phyloP scores from a whole-genome alignment of 2,329 filamentous ascomycete species.

The Samsoniella hepiali region DNA sequence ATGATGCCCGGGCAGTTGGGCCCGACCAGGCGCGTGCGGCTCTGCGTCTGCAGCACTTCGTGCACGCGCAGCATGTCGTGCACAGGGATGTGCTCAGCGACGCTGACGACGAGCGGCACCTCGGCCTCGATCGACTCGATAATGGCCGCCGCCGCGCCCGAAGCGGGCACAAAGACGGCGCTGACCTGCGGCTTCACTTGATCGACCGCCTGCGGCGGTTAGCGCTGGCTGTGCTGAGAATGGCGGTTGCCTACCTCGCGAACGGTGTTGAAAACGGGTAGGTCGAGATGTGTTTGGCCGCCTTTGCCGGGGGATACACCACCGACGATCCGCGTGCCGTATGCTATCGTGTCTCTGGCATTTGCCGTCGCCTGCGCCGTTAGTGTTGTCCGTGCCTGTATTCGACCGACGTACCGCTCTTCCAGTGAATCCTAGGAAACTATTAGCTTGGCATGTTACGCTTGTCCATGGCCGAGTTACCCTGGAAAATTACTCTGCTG shows the following conservation, averaged over 20 bases:
- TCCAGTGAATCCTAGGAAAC: slow-evolving; percentile 35
- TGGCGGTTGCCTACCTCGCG: slow-evolving; percentile 26
- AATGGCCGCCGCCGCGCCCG: slow-evolving; percentile 63
- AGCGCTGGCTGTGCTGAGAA: background rate
- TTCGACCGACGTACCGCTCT: slow-evolving; percentile 29
- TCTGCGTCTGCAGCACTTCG: slow-evolving; percentile 68
- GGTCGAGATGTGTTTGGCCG: slow-evolving; percentile 30
- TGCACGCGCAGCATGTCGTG: slow-evolving; percentile 72
- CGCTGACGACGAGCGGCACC: slow-evolving; percentile 72
- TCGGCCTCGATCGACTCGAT: slow-evolving; percentile 75
- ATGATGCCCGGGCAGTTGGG: slow-evolving; percentile 83
- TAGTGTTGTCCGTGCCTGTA: background rate
- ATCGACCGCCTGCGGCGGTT: slow-evolving; percentile 31
- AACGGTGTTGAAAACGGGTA: slow-evolving; percentile 37
- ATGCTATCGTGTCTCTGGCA: slow-evolving; percentile 37
- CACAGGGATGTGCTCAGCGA: slow-evolving; percentile 75
- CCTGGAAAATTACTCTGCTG: slow-evolving; percentile 38
- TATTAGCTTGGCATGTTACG: background rate
- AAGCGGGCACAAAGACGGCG: slow-evolving; percentile 70
- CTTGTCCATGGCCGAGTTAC: slow-evolving; percentile 15
- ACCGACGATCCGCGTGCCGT: slow-evolving; percentile 38
- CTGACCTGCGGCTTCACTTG: slow-evolving; percentile 58
- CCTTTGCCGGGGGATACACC: slow-evolving; percentile 39
- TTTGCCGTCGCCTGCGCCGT: slow-evolving; percentile 34
- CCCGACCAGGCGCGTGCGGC: slow-evolving; percentile 68